Base-by-base conservation (phyloP, 345 rosid genomes). In the Linum usitatissimum region DNA sequence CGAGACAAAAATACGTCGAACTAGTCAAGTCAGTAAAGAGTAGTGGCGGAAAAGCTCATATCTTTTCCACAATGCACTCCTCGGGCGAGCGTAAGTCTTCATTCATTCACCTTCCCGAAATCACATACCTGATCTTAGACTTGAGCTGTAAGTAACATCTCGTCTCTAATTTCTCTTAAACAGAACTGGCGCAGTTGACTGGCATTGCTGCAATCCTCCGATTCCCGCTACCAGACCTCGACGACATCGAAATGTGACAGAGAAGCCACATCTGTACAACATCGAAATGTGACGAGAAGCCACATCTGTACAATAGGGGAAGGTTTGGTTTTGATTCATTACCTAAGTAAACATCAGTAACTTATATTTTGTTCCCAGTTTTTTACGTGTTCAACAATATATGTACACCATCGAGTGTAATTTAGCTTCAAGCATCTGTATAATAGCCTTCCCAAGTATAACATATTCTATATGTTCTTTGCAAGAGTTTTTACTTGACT, bases 151-250 rank as follows among this genome's bases (percentile, higher is more conserved):
- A 34, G 5, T 34, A 34, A 34, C 5, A 34, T 34, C 38, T 34
- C 38, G 38, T 3, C 38, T 18, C 51, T 9, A 28, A 18, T 34
- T 53, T 14, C 28, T 63, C 57, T 60, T 64, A 14, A 55, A 68
- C 88, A 89, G 98, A 93, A 70, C 64, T 93, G 64, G 79, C 87
- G 10, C 97, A 90, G 61, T 69, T 84, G 68, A 93, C 93, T 12
- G 96, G 99, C 62, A 73, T 93, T 59, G 99, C 99, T 19, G 99
- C 99, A 38, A 83, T 90, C 69, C 97, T 93, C 14, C 77, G 97
- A 60, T 93, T 93, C 76, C 97, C 97, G 19, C 81, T 90, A 70
- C 99, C 97, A 3, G 99, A 93, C 61, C 84, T 93, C 6, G 97
- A 93, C 65, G 99, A 93, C 80, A 81, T 93, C 39, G 99, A 90